Evolutionary conservation across 2,329 filamentous ascomycete species (phyloP), one percentile per base, ranked within the genome.

Genomic region (Chaetoscypha palmicola): DNA sequence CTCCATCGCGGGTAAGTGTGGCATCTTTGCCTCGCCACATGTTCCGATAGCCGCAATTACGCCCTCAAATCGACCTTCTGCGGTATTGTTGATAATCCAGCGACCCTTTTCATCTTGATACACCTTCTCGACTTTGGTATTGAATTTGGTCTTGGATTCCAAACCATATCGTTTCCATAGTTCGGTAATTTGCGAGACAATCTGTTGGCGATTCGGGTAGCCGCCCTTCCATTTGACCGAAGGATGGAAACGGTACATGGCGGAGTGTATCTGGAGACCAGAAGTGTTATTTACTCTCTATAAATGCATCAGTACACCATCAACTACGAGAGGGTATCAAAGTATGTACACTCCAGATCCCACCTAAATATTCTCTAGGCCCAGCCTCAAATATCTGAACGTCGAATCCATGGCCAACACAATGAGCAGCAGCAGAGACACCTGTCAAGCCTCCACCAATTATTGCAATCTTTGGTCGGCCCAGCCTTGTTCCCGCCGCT

Each of bases 231-330:
- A 94, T 48, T 76, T 71, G 1, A 94, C 77, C 0, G 83, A 84
- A 0, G 88, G 88, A 53, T 91, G 85, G 61, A 94, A 94, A 17
- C 87, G 77, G 63, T 91, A 94, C 86, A 92, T 92, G 46, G 90
- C 63, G 16, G 81, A 86, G 62, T 94, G 86, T 17, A 94, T 90
- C 58, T 92, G 86, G 1, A 94, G 73, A 12, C 84, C 79, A 0
- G 85, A 90, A 0, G 85, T 90, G 40, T 84, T 85, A 66, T 92
- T 91, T 31, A 92, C 85, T 63, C 76, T 74, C 79, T 86, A 46
- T 19, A 20, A 4, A n/a, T n/a, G n/a, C n/a, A n/a, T n/a, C n/a
- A n/a, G n/a, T n/a, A n/a, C n/a, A n/a, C n/a, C n/a, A n/a, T n/a
- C n/a, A n/a, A n/a, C n/a, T n/a, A n/a, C n/a, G n/a, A n/a, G n/a